These are phyloP conservation scores for Ogataea corticis DNA, from an alignment of 805 yeast species.

Conservation along the genomic window DNA sequence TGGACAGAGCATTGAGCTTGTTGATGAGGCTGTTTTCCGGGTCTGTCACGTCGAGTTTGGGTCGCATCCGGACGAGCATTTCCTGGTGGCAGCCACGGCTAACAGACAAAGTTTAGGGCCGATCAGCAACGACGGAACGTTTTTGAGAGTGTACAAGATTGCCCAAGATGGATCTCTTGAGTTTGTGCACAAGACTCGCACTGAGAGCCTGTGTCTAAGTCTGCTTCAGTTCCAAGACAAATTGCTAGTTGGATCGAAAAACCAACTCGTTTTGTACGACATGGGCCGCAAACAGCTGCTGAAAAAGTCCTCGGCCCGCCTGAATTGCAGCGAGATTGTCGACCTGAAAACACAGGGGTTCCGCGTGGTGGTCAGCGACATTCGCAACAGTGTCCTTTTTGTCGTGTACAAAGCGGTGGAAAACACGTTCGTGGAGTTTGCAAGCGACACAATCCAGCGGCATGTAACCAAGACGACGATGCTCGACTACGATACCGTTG, in stretches of 20 bases:
- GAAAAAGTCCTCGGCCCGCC: conserved; percentile 54
- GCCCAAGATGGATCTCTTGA: conserved; percentile 39
- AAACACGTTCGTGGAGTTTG: conserved; percentile 59
- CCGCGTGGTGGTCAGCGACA: conserved; percentile 71
- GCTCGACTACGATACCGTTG: conserved; percentile 73
- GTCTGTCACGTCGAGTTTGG: conserved; percentile 34
- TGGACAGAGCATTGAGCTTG: conserved; percentile 46
- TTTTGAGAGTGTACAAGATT: conserved; percentile 40
- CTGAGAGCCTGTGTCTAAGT: conserved; percentile 49
- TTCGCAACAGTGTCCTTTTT: conserved; percentile 62
- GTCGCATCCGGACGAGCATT: conserved; percentile 28
- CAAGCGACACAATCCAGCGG: conserved; percentile 68
- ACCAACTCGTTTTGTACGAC: conserved; percentile 59
- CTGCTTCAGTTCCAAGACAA: conserved; percentile 58
- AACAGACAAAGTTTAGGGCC: conserved; percentile 35
- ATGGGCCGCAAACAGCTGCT: conserved; percentile 80
- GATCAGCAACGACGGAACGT: conserved; percentile 24
- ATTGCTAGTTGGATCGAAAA: conserved; percentile 58
- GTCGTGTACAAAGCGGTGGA: conserved; percentile 48
- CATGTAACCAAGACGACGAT: conserved; percentile 60
- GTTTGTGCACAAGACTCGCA: conserved; percentile 59
- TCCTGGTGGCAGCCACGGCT: conserved; percentile 49
- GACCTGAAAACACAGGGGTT: conserved; percentile 55
- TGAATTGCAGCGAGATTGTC: conserved; percentile 51
- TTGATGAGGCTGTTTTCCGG: conserved; percentile 44